These are phyloP conservation scores for Davidsoniella neocaledoniae DNA, from an alignment of 2,329 filamentous ascomycete genomes.

Conservation along the genomic window DNA sequence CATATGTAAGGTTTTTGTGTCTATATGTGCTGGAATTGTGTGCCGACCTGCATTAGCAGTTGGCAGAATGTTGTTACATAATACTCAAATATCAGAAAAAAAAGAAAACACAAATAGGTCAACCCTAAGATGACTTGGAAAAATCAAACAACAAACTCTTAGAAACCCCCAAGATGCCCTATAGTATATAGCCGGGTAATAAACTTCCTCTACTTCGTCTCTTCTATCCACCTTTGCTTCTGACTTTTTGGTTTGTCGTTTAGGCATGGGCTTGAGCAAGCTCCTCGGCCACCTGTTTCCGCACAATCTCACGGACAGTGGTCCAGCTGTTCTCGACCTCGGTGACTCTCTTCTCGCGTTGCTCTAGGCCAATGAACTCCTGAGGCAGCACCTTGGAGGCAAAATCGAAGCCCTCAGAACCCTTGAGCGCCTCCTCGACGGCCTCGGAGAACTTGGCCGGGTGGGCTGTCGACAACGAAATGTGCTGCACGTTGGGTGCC, in stretches of 20 bases:
- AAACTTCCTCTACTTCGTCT: background rate
- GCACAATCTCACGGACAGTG: slow-evolving; percentile 58
- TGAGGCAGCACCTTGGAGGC: slow-evolving; percentile 55
- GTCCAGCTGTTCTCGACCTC: slow-evolving; percentile 56
- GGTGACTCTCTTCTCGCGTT: slow-evolving; percentile 57
- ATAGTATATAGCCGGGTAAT: too few species aligned
- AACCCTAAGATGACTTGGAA: background rate
- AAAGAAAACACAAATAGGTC: background rate
- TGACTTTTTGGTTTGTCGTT: background rate
- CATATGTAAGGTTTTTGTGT: too few species aligned
- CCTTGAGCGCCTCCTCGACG: slow-evolving; percentile 61
- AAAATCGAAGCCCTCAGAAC: slow-evolving; percentile 59
- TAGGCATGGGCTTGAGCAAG: slow-evolving; percentile 19
- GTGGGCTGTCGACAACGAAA: slow-evolving; percentile 84
- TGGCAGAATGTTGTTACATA: background rate
- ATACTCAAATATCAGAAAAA: background rate
- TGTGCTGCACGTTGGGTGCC: slow-evolving; percentile 42
- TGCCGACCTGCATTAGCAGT: background rate
- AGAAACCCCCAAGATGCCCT: too few species aligned
- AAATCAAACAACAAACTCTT: too few species aligned
- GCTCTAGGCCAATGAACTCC: slow-evolving; percentile 66
- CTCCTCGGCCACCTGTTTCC: slow-evolving; percentile 53
- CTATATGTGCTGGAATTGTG: background rate
- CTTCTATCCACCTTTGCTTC: background rate
- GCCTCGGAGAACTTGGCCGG: slow-evolving; percentile 86